Base-by-base conservation (phyloP, 106 monocot species). In the Amphibolis antarctica region DNA sequence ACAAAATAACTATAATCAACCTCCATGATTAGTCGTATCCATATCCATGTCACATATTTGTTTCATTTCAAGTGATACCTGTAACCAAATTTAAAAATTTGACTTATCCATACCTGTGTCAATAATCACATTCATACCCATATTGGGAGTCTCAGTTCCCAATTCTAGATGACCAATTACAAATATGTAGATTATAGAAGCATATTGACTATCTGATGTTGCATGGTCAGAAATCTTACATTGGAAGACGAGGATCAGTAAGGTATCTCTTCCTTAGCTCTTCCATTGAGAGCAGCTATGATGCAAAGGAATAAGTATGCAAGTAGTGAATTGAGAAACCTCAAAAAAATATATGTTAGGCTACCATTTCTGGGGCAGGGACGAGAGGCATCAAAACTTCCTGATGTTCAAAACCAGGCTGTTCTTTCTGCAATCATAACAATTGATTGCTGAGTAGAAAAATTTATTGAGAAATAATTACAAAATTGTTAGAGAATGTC, bases 171-270 rank as follows among this genome's bases (percentile, higher is more conserved):
- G 36, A 36, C 36, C 7, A 36, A 7, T 36, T 36, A 36, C 36
- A 36, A n/a, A n/a, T 36, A 36, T 4, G 7, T 7, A 36, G 36
- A 2, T 36, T 36, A 4, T 4, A 36, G 22, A 53, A 53, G 53
- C 24, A 53, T 23, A 53, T 53, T 21, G 22, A 36, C 36, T 36
- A 36, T 36, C 36, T 36, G 36, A 36, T 36, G 7, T 1, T 57
- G 28, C 23, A 57, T 1, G 17, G 12, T 23, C 46, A 46, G 36
- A 46, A 12, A 52, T 55, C 28, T 89, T 83, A 98, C 98, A 79
- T 76, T 36, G 98, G 98, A 65, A 91, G 76, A 50, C 85, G 84
- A 60, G 91, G 87, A 88, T 98, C 98, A 62, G 82, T 91, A 49
- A 88, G 64, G 6, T 59, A 63, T 65, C 81, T 87, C 30, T 98